Evolutionary conservation across 2,329 filamentous ascomycete genomes (phyloP), one percentile per base, ranked within the genome.

Genomic region (Penicillium olsonii): DNA sequence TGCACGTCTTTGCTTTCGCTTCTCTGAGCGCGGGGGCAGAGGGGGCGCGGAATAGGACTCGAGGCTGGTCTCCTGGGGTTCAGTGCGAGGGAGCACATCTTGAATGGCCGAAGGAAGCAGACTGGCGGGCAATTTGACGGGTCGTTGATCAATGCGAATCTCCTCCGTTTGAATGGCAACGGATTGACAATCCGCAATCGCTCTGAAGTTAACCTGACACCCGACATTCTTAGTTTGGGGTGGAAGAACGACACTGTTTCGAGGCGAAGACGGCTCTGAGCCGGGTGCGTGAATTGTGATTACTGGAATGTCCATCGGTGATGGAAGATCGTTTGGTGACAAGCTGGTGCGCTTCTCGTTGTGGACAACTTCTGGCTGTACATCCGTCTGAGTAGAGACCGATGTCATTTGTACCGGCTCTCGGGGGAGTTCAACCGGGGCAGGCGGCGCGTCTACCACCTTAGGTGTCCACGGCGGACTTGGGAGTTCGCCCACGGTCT

Each of bases 251-350:
- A 85, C 79, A 43, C 87, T 85, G 57, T 87, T 83, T 40, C 81
- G 82, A 2, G 90, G 90, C 2, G 90, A 91, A 4, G 85, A 78
- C n/a, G 92, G 91, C 40, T 88, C 83, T 47, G 90, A 95, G 3
- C 81, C 84, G 0, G 94, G 92, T 26, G 94, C 94, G 60, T 95
- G 88, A 43, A 99, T 90, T 48, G 90, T 88, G 65, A 99, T 99
- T 61, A 86, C 88, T 0, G 92, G 92, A 53, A 96, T 87, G 4
- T 78, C 83, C 71, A 57, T 48, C 42, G 53, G 60, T 10, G 44
- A 19, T 34, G 59, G 47, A 10, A 50, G 50, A 27, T 53, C 51
- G 27, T 54, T 50, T 3, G 48, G 54, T 6, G 46, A 55, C 29
- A 56, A 39, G 17, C 7, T 35, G 24, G 35, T 52, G 26, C 42